Evolutionary conservation across 2,329 filamentous ascomycete genomes (phyloP).

Genomic region (Hypoxylon sp.): DNA sequence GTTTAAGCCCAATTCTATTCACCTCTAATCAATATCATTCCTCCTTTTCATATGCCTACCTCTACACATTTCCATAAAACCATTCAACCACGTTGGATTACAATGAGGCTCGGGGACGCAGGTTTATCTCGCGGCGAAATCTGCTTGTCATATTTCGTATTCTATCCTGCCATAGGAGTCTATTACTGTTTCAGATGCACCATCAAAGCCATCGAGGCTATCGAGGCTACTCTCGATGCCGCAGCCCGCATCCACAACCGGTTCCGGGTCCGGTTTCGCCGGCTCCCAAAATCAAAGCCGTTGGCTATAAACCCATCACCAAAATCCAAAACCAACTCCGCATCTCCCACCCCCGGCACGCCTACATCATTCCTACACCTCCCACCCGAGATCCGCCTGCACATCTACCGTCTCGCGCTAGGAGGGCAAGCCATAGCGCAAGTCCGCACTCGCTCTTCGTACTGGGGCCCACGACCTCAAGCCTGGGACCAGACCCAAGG

Average conservation of each 20-base stretch:
- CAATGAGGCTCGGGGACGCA: background rate
- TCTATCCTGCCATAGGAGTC: background rate
- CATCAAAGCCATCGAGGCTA: background rate
- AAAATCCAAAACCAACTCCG: background rate
- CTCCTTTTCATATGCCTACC: background rate
- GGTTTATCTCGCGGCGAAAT: background rate
- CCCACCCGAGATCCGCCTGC: slow-evolving; percentile 35
- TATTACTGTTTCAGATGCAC: slow-evolving; percentile 13
- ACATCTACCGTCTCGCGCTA: slow-evolving; percentile 35
- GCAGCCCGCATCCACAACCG: background rate
- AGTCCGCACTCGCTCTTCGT: slow-evolving; percentile 5
- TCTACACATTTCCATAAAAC: background rate
- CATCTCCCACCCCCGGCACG: background rate
- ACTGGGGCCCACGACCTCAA: slow-evolving; percentile 27
- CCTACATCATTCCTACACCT: slow-evolving; percentile 36
- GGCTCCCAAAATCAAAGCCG: slow-evolving; percentile 33
- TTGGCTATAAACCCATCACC: slow-evolving; percentile 10
- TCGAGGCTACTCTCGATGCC: background rate
- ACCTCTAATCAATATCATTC: background rate
- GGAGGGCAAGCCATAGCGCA: slow-evolving; percentile 22
- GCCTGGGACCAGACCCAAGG: slow-evolving; percentile 25
- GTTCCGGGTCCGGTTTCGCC: slow-evolving; percentile 23
- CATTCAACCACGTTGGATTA: background rate
- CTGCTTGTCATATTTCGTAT: background rate
- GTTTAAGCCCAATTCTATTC: background rate